These are phyloP conservation scores for Lipomyces yarrowii DNA, from an alignment of 1,139 yeast species.

Conservation along the genomic window DNA sequence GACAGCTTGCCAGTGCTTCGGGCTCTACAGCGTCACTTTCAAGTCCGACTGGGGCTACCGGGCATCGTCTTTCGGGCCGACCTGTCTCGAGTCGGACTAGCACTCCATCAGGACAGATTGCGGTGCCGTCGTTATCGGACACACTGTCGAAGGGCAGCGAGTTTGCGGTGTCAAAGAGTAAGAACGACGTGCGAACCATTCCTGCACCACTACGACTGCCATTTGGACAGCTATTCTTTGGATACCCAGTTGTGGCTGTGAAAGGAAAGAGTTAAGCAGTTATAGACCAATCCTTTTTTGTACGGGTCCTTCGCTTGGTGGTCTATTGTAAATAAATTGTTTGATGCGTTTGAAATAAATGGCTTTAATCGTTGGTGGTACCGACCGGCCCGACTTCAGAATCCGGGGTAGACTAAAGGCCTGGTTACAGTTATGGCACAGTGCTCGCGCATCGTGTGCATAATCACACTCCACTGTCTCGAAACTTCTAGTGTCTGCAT, in stretches of 20 bases:
- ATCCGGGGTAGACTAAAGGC: neutral
- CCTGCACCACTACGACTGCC: slow-evolving; percentile 67
- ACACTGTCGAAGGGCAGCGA: slow-evolving; percentile 25
- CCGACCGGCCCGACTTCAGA: neutral
- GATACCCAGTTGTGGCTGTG: slow-evolving; percentile 84
- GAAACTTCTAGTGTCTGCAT: slow-evolving; percentile 12
- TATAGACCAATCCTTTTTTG: neutral
- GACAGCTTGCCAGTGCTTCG: slow-evolving; percentile 55
- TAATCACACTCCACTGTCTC: neutral
- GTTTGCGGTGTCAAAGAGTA: slow-evolving; percentile 20
- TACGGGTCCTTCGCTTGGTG: neutral
- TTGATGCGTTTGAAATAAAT: neutral
- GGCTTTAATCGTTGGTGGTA: neutral
- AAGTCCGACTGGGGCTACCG: slow-evolving; percentile 49
- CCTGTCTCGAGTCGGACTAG: slow-evolving; percentile 39
- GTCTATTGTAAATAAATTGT: neutral
- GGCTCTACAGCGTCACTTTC: slow-evolving; percentile 19
- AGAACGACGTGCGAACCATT: slow-evolving; percentile 23
- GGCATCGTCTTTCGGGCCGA: slow-evolving; percentile 74
- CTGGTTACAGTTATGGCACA: neutral
- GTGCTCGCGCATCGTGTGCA: neutral
- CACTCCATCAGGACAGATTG: slow-evolving; percentile 16
- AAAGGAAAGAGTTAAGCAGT: slow-evolving; percentile 30
- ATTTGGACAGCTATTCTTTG: slow-evolving; percentile 86
- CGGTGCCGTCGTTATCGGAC: slow-evolving; percentile 25